Conservation (phyloP, 768 basidiomycete genomes). For the Collybia nuda region DNA sequence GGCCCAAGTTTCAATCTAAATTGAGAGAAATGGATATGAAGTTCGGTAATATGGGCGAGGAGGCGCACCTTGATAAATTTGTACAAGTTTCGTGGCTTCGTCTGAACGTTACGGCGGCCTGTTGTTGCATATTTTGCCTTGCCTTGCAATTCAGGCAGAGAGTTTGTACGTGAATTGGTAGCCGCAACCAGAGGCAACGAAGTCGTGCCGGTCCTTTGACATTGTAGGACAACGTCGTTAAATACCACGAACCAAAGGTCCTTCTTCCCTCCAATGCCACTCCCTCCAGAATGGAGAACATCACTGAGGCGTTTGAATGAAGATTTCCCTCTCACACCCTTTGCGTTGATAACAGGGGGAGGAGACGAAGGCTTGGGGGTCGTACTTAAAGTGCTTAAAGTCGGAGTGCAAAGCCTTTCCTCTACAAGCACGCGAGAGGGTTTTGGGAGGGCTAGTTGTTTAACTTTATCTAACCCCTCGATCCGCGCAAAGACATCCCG, state of each 20-base stretch:
- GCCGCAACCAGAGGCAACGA: conserved; percentile 73
- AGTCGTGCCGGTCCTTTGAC: conserved; percentile 88
- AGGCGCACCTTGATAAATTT: conserved; percentile 81
- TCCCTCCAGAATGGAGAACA: conserved; percentile 59
- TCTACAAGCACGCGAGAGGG: conserved; percentile 85
- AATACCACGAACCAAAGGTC: conserved; percentile 96
- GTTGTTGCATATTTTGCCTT: conserved; percentile 84
- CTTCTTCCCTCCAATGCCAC: conserved; percentile 65
- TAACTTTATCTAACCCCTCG: conserved; percentile 92
- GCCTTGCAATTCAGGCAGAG: conserved; percentile 80
- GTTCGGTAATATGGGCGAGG: not conserved
- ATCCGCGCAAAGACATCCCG: conserved; percentile 95
- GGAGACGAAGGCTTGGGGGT: conserved; percentile 38
- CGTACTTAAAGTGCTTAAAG: conserved; percentile 23
- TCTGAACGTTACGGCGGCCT: conserved; percentile 71
- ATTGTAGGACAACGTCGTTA: conserved; percentile 92
- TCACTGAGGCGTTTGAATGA: conserved; percentile 91
- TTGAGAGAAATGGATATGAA: not conserved
- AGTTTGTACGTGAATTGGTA: conserved; percentile 68
- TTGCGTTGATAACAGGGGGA: conserved; percentile 44
- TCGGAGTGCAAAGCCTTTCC: conserved; percentile 56
- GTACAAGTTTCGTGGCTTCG: conserved; percentile 89
- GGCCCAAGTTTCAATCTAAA: conserved; percentile 84
- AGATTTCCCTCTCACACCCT: conserved; percentile 75
- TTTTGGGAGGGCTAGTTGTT: conserved; percentile 89